A percentile compares a stretch with the other conserved stretches of the same genome.
These are phyloP conservation scores for Kodamaea anthophila DNA, from an alignment of 1,139 yeast species.

Conservation along the genomic window DNA sequence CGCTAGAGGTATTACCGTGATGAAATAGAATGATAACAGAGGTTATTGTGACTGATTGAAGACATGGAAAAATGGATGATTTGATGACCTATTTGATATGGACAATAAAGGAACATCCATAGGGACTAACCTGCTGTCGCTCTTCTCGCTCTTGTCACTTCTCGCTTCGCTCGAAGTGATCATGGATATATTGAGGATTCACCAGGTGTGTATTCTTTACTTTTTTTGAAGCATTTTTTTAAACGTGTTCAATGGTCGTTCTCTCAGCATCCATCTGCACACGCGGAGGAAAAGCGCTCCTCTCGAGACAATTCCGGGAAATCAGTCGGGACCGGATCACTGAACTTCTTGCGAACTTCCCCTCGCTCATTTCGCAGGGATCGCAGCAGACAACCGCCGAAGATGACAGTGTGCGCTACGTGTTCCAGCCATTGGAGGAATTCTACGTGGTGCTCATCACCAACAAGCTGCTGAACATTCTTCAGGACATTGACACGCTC, in stretches of 20 bases:
- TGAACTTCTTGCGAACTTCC: constrained; percentile 80
- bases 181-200: no score
- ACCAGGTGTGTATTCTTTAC: no score
- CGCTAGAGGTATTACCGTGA: no score
- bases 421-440: constrained; percentile 94
- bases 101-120: no score
- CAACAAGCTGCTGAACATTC: constrained; percentile 83
- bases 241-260: constrained; percentile 39
- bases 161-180: no score
- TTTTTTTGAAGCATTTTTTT: no score
- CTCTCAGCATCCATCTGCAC: constrained; percentile 95
- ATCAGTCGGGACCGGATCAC: constrained; percentile 81
- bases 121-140: no score
- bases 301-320: constrained; percentile 90
- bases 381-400: constrained; percentile 93
- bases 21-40: no score
- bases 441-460: constrained; percentile 88
- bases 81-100: no score
- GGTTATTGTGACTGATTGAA: no score
- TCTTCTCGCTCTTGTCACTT: no score
- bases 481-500: constrained; percentile 91
- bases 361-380: constrained; percentile 64
- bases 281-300: constrained; percentile 87
- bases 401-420: constrained; percentile 87
- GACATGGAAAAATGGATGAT: no score